Conservation (phyloP, 2,329 filamentous ascomycete genomes). For the Sporothrix brasiliensis region DNA sequence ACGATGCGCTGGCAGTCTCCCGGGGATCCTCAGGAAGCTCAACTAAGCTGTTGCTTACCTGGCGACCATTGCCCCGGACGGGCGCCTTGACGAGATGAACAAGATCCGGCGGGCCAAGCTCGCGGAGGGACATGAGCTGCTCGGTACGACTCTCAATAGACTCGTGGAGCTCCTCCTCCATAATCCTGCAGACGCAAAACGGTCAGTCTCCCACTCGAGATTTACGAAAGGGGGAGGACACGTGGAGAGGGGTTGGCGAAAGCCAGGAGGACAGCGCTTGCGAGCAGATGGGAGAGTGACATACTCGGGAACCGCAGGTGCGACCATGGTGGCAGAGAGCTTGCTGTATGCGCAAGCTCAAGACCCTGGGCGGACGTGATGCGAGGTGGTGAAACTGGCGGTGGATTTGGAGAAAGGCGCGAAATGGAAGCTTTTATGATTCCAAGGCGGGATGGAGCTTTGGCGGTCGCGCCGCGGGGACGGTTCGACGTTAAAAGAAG, state of each 20-base stretch:
- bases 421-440: conserved; percentile 8
- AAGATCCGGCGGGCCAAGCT: conserved; percentile 92
- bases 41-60: conserved; percentile 45
- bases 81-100: conserved; percentile 87
- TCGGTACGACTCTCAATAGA: conserved; percentile 93
- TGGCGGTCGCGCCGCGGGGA: background rate
- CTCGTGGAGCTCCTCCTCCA: conserved; percentile 89
- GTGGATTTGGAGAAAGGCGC: background rate
- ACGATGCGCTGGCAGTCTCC: background rate
- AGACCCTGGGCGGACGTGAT: background rate
- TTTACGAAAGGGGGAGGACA: background rate
- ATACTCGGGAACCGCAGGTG: conserved; percentile 76
- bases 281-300: conserved; percentile 41
- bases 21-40: background rate
- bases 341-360: conserved; percentile 21
- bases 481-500: background rate
- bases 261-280: background rate
- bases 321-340: conserved; percentile 60
- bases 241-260: background rate
- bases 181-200: conserved; percentile 63
- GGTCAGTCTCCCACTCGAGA: conserved; percentile 35
- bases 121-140: conserved; percentile 78
- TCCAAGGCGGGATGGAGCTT: conserved; percentile 7
- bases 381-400: background rate
- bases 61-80: conserved; percentile 59